phyloP scores from a whole-genome alignment of 805 yeast genomes.

The Metschnikowia rubicola region DNA sequence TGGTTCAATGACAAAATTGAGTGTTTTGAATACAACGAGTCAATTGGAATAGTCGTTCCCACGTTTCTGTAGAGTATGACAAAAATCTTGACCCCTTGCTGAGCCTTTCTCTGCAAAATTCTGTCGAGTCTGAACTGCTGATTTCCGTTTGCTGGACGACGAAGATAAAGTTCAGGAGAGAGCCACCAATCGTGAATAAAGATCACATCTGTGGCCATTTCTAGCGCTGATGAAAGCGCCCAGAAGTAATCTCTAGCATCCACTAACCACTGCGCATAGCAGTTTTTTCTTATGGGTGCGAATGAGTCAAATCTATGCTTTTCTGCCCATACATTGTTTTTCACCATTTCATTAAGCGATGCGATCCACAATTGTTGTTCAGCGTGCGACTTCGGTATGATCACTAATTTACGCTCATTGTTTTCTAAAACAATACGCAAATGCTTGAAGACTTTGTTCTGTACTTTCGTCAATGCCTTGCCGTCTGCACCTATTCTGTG shows the following conservation, averaged over 20 bases:
- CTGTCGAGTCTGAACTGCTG: conserved; percentile 93
- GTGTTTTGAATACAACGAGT: conserved; percentile 91
- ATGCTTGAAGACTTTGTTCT: conserved; percentile 51
- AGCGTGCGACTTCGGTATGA: conserved; percentile 63
- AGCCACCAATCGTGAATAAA: conserved; percentile 99
- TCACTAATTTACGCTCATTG: conserved; percentile 71
- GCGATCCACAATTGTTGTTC: conserved; percentile 72
- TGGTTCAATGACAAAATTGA: conserved; percentile 78
- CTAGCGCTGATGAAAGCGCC: conserved; percentile 90
- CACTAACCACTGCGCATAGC: conserved; percentile 94
- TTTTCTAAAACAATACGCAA: conserved; percentile 58
- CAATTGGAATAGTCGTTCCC: conserved; percentile 88
- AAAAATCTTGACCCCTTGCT: conserved; percentile 90
- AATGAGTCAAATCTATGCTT: conserved; percentile 79
- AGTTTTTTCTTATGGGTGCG: conserved; percentile 85
- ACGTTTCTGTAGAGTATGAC: conserved; percentile 92
- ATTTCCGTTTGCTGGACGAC: conserved; percentile 93
- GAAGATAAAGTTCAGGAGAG: conserved; percentile 85
- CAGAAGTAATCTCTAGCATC: conserved; percentile 96
- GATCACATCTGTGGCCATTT: conserved; percentile 89
- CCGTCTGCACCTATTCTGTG: conserved; percentile 22
- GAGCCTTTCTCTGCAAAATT: conserved; percentile 81
- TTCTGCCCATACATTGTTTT: conserved; percentile 67
- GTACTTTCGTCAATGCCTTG: conserved; percentile 21
- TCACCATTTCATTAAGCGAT: conserved; percentile 67